Evolutionary conservation across 768 basidiomycete species (phyloP), one percentile per base, ranked within the genome.

Genomic region (Lentinula detonsa): DNA sequence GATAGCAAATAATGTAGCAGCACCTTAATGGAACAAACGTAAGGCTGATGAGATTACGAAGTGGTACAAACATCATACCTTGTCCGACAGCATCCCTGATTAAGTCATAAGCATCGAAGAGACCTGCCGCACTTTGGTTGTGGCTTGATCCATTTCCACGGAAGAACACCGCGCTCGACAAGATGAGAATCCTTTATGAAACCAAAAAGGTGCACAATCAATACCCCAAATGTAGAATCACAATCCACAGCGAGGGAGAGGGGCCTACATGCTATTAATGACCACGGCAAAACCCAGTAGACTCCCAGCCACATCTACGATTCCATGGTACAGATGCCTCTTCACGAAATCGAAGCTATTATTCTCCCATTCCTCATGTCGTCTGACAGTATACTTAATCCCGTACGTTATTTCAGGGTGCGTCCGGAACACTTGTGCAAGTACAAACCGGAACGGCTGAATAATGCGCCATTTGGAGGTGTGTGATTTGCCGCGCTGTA

Each of bases 1-100:
- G 45, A 98, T 69, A 1, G 95, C 95, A 66, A 97, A 98, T 43
- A 97, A 74, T n/a, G 85, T 83, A 0, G 90, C 95, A 7, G 92
- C 87, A 43, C 82, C 92, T 91, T 67, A 18, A 62, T 10, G 39
- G 37, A 45, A 13, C 16, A 10, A 39, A 21, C 40, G 31, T 61
- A 16, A 34, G 40, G 35, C 10, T 31, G 23, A 40, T n/a, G 21
- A n/a, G 35, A 16, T 60, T 55, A 40, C 45, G 16, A 23, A 11
- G 16, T 57, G 7, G 9, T 21, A 7, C 63, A 62, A 16, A 45
- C 28, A 11, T 21, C 66, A 85, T 51, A 85, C 91, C 79, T 70
- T 82, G 75, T 5, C 93, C 93, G 49, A 97, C 81, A 49, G 79
- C 71, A 21, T 76, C 67, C n/a, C 75, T 74, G 39, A 98, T 87